Evolutionary conservation across 164 flowering plant species (phyloP), one percentile per base, ranked within the genome.

Genomic region (Chimonanthus praecox): DNA sequence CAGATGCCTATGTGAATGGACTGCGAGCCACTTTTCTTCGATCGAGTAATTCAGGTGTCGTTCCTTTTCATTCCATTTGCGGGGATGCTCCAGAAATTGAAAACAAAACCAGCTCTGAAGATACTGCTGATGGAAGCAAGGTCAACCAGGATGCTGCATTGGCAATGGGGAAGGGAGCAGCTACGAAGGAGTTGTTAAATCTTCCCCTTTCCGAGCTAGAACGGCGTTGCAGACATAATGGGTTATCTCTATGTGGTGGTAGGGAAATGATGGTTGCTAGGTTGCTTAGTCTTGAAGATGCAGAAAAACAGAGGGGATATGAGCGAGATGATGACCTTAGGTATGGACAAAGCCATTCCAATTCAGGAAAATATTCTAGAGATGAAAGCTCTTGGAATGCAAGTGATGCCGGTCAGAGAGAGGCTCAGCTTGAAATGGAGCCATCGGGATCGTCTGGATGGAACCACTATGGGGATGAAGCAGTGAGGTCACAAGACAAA

Each of bases 1-100:
- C 99, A 44, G 99, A 96, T 85, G 98, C 97, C 68, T 96, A 94
- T 87, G 94, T 96, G 58, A 91, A 91, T 84, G 99, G 99, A 61
- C 78, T 96, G 49, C 88, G 97, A 67, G 93, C 98, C 21, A 94
- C 98, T 16, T 96, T 96, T 83, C 90, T 96, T 77, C 90, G 99
- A 62, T 76, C 97, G 13, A 86, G 97, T 7, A 94, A 79, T 78
- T 92, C 95, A 64, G 98, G 99, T 54, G 98, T 96, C 67, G 70
- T 77, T 46, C 88, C 89, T 48, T 96, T 91, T 81, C 99, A 96
- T 84, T 94, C 98, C 51, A 82, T 96, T 16, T 88, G 95, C 78
- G 99, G 97, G 62, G 93, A 96, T 85, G 88, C 93, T 68, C 91
- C 93, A 2, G 98, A 96, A 75, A 71, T 90, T 73, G 97, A 91